Base-by-base conservation (phyloP, 2,329 filamentous ascomycete species). In the Alternaria sp. region DNA sequence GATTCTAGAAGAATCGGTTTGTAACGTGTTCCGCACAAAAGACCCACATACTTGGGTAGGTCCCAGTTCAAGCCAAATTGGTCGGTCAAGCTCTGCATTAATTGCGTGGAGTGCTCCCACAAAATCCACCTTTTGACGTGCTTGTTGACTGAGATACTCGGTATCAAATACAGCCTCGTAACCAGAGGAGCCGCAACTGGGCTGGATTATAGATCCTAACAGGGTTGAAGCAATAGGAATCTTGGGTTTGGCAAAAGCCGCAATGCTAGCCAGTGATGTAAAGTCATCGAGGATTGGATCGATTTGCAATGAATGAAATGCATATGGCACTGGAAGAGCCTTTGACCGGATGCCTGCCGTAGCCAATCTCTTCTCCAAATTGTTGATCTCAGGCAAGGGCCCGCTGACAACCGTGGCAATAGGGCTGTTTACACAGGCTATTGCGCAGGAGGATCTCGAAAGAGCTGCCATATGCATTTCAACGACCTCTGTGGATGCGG, bases 61-160 rank as follows among this genome's bases (percentile, higher is more conserved):
- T 6, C 83, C 83, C 56, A 84, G 74, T 57, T 82, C 80, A 33
- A 82, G 58, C 71, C 73, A 80, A 23, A 78, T 56, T 2, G 74
- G 79, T 34, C 73, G 67, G 5, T 76, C 72, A 42, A 67, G 9
- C 21, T 33, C 33, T 9, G 40, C 21, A n/a, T 24, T 36, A 3
- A 36, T 60, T 28, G 78, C 80, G 44, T 69, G 76, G 4, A 79
- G 66, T 17, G 8, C 29, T 23, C 29, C 29, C 8, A 36, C 17
- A 65, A 83, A 82, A 62, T 67, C 48, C 41, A 70, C 64, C 2
- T 52, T 2, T 34, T 65, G 56, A 3, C 67, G 34, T 14, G 62
- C 51, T 11, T 51, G 46, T 1, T 49, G 55, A 17, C 24, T 13
- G 10, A 83, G 64, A 54, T 83, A 83, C 28, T 65, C 68, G 4